Percentiles rank a stretch among this genome's conserved stretches.
Evolutionary conservation across 495 filamentous ascomycete species (phyloP).

Genomic region (Glonium stellatum): DNA sequence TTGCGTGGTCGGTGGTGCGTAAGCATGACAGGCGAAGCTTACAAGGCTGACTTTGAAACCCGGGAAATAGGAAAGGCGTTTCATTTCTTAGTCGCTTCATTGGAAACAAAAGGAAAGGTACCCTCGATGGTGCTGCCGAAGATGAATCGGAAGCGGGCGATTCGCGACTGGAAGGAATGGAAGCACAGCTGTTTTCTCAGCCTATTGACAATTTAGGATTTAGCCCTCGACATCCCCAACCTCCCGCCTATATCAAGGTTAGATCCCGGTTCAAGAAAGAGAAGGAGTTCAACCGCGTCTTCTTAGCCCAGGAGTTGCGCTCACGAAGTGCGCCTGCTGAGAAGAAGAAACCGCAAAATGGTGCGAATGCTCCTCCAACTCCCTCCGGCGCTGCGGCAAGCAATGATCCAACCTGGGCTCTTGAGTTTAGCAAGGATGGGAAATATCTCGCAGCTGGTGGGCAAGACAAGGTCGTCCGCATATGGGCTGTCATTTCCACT

Average conservation of each 20-base stretch:
- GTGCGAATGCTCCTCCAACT: constrained; percentile 13
- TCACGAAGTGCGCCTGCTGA: constrained; percentile 14
- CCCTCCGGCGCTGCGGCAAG: constrained; percentile 21
- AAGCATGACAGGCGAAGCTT: constrained; percentile 1
- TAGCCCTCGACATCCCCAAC: constrained; percentile 80
- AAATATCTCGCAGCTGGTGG: constrained; percentile 85
- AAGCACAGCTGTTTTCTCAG: constrained; percentile 71
- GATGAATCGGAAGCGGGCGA: constrained; percentile 68
- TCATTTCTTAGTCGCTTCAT: constrained; percentile 92
- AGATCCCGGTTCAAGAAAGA: constrained; percentile 73
- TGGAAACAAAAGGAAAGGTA: constrained; percentile 66
- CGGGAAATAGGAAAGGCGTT: constrained; percentile 63
- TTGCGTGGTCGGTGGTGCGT: background rate
- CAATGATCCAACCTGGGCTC: constrained; percentile 72
- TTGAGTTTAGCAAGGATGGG: constrained; percentile 89
- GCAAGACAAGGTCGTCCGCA: constrained; percentile 74
- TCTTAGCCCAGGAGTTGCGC: constrained; percentile 81
- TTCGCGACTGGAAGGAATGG: constrained; percentile 65
- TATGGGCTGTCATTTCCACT: constrained; percentile 85
- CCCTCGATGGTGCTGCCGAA: constrained; percentile 50
- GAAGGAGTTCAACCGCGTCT: constrained; percentile 76
- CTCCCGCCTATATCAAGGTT: constrained; percentile 85
- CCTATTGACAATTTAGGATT: constrained; percentile 68
- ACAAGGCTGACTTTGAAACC: constrained; percentile 14
- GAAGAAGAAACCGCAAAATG: constrained; percentile 18